phyloP scores from a whole-genome alignment of 1,284 basidiomycete genomes.

The Golubevia pallescens region DNA sequence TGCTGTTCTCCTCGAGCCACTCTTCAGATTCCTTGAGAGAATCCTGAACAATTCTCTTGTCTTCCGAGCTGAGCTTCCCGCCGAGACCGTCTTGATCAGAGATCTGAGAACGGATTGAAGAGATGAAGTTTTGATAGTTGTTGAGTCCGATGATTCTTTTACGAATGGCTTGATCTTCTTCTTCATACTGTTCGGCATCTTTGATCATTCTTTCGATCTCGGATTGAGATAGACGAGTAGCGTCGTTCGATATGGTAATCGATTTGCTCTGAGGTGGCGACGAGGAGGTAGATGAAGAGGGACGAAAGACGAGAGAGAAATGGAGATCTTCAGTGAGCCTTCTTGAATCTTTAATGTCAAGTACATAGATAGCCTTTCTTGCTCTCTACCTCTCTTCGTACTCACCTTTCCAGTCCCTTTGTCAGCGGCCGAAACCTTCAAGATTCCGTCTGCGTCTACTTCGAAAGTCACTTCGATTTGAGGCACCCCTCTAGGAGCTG shows the following conservation, averaged over 20 bases:
- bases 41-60: constrained; percentile 3
- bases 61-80: constrained; percentile 6
- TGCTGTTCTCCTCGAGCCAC: neutral
- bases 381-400: too few relatives aligned
- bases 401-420: neutral
- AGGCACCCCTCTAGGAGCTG: too few relatives aligned
- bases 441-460: neutral
- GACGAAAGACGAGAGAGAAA: too few relatives aligned
- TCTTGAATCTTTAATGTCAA: too few relatives aligned
- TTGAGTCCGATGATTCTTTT: neutral
- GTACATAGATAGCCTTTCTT: too few relatives aligned
- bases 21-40: constrained; percentile 5
- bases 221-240: neutral
- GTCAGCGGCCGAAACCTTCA: neutral
- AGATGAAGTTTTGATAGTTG: constrained; percentile 8
- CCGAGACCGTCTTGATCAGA: constrained; percentile 1
- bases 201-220: neutral
- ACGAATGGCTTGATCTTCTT: neutral
- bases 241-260: too few relatives aligned
- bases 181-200: neutral
- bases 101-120: neutral
- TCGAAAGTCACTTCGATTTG: too few relatives aligned
- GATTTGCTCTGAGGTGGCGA: too few relatives aligned
- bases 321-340: too few relatives aligned
- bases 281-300: too few relatives aligned